Base-by-base conservation (phyloP, 2,329 filamentous ascomycete species). In the Colletotrichum sp. region DNA sequence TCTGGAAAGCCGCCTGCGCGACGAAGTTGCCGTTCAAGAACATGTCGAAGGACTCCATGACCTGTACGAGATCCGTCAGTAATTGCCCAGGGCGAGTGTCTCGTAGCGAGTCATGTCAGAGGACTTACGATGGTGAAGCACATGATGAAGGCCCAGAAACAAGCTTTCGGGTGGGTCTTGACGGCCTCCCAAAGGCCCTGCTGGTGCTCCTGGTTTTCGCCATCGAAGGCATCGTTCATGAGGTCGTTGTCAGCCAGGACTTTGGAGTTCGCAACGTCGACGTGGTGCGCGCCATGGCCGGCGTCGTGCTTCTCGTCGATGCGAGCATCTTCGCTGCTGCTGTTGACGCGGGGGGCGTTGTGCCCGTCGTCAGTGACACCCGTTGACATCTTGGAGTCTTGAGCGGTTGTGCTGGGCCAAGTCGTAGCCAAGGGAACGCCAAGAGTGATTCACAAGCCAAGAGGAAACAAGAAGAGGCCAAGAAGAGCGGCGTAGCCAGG, bases 1-100 rank as follows among this genome's bases (percentile, higher is more conserved):
- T 36, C 32, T 84, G 80, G 72, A 89, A 89, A 1, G 80, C 80
- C 7, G 73, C 61, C 2, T 87, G 83, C 4, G 87, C 87, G 75
- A 89, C 83, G 60, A 88, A 88, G 78, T 87, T 87, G 32, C 85
- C 85, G 43, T 86, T 87, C 21, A 89, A 80, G 79, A 89, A 89
- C 82, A 89, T 86, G 75, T 87, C 85, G 81, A 87, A 89, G 1
- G 87, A 86, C 77, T 89, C 87, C 87, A 89, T 89, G 72, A 89
- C 85, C 87, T 88, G 18, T 7, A 26, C 18, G 28, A n/a, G 7
- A 34, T 21, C 26, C 6, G 7, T 60, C 18, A 60, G 16, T 60
- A 13, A 1, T 52, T 21, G n/a, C 5, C 10, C 43, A 24, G 10
- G 2, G 26, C 55, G 21, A 4, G 14, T 26, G 60, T 10, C 30